Evolutionary conservation across 2,329 filamentous ascomycete species (phyloP).

Genomic region (Erysiphe neolycopersici): DNA sequence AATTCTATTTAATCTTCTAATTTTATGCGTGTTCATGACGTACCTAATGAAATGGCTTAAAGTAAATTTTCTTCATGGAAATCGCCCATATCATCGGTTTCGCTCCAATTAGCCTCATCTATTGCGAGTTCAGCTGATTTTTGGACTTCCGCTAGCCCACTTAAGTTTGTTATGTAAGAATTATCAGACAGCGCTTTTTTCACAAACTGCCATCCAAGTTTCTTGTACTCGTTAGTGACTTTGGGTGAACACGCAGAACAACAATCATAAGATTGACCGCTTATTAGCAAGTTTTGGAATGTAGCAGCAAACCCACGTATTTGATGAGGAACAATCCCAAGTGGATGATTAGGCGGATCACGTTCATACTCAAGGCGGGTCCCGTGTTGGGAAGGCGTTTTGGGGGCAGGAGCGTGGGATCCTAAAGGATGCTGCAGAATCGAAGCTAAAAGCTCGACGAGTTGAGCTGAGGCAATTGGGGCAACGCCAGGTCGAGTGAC

Average conservation of each 20-base stretch:
- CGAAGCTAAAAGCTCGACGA: conserved; percentile 75
- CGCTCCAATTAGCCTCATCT: conserved; percentile 27
- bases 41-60: too few relatives aligned
- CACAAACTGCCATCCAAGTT: conserved; percentile 50
- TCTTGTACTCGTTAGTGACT: conserved; percentile 39
- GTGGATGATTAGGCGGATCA: conserved; percentile 29
- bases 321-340: conserved; percentile 52
- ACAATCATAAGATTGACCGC: conserved; percentile 48
- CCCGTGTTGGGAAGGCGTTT: conserved; percentile 13
- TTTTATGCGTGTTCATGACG: too few relatives aligned
- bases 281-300: conserved; percentile 48
- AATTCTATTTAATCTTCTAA: too few relatives aligned
- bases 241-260: conserved; percentile 56
- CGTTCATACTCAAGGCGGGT: conserved; percentile 20
- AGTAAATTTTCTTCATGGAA: too few relatives aligned
- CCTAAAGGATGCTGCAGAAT: conserved; percentile 63
- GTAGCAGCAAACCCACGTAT: conserved; percentile 51
- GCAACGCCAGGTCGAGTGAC: conserved; percentile 85
- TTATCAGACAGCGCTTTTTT: conserved; percentile 46
- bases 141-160: conserved; percentile 47
- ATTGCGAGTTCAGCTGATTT: conserved; percentile 23
- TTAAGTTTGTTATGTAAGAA: conserved; percentile 54
- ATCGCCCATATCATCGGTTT: conserved; percentile 17
- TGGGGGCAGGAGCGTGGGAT: conserved; percentile 31
- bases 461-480: conserved; percentile 66